A percentile compares a stretch with the other conserved stretches of the same genome.
These are phyloP conservation scores for Penicillium desertorum DNA, from an alignment of 495 filamentous ascomycete genomes.

Conservation along the genomic window DNA sequence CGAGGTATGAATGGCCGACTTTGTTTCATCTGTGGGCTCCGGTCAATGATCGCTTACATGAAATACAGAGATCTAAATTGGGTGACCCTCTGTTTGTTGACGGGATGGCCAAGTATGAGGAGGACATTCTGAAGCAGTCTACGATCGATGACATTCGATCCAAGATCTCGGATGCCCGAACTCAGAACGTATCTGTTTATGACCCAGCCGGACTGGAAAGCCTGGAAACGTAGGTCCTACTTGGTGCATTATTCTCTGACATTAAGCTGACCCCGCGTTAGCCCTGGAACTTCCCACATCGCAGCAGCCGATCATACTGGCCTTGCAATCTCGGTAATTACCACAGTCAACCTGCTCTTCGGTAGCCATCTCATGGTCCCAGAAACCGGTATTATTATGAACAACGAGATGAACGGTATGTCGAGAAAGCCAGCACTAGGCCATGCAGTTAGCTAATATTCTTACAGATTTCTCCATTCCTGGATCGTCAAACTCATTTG, in stretches of 20 bases:
- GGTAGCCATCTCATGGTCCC: conserved; percentile 76
- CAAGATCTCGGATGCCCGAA: conserved; percentile 68
- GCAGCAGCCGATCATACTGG: conserved; percentile 67
- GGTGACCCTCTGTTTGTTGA: conserved; percentile 76
- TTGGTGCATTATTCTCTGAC: not conserved
- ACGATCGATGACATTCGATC: conserved; percentile 58
- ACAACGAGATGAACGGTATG: conserved; percentile 88
- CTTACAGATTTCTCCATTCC: conserved; percentile 71
- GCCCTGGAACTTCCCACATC: conserved; percentile 74
- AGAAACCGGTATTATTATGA: conserved; percentile 83
- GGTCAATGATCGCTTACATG: conserved; percentile 10
- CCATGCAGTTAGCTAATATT: not conserved
- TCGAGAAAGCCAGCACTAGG: not conserved
- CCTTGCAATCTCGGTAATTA: conserved; percentile 70
- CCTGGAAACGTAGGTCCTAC: conserved; percentile 52
- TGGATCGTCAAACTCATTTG: conserved; percentile 71
- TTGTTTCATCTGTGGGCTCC: too few species aligned
- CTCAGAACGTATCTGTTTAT: conserved; percentile 69
- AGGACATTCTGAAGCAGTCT: conserved; percentile 59
- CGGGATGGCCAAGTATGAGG: conserved; percentile 62
- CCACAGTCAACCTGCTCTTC: conserved; percentile 84
- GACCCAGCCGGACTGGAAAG: conserved; percentile 61
- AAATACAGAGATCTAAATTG: conserved; percentile 56
- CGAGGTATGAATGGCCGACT: conserved; percentile 38
- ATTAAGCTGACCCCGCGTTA: conserved; percentile 8